Conservation (phyloP, 805 yeast species). For the Candida loeiensis region DNA sequence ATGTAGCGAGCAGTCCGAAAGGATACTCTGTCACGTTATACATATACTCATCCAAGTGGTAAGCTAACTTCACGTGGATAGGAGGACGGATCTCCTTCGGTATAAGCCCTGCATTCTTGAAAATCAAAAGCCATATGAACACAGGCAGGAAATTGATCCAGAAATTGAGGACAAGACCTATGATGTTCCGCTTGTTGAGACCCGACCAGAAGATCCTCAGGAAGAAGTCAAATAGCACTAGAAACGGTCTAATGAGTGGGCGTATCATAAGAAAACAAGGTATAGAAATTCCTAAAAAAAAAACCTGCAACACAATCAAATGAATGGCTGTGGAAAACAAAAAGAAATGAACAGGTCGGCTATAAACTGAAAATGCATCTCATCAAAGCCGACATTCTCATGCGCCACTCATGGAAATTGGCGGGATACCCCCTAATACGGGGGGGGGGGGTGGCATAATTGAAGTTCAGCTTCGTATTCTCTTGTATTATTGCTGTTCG, state of each 20-base stretch:
- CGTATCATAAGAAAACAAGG: slow-evolving; percentile 3
- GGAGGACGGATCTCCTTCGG: slow-evolving; percentile 53
- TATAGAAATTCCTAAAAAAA: neutral
- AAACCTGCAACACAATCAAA: neutral
- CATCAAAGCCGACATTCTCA: neutral
- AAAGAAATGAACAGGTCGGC: neutral
- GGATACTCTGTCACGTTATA: slow-evolving; percentile 19
- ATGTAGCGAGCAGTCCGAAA: slow-evolving; percentile 2
- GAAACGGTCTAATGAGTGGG: slow-evolving; percentile 6
- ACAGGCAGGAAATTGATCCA: slow-evolving; percentile 50
- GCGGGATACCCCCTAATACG: too few relatives aligned
- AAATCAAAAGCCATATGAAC: slow-evolving; percentile 51
- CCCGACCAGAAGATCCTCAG: slow-evolving; percentile 21
- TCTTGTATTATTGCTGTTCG: too few relatives aligned
- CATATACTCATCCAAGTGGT: slow-evolving; percentile 39
- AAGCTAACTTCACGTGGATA: slow-evolving; percentile 47
- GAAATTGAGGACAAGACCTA: slow-evolving; percentile 43
- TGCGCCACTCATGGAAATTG: too few relatives aligned
- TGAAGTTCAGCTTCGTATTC: too few relatives aligned
- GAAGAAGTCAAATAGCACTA: slow-evolving; percentile 10
- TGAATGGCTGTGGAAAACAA: neutral
- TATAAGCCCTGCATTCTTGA: slow-evolving; percentile 55
- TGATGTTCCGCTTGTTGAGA: slow-evolving; percentile 35
- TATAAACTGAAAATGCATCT: neutral
- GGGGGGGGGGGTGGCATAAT: too few relatives aligned